phyloP scores from a whole-genome alignment of 495 filamentous ascomycete genomes.

The Gamarada debralockiae region DNA sequence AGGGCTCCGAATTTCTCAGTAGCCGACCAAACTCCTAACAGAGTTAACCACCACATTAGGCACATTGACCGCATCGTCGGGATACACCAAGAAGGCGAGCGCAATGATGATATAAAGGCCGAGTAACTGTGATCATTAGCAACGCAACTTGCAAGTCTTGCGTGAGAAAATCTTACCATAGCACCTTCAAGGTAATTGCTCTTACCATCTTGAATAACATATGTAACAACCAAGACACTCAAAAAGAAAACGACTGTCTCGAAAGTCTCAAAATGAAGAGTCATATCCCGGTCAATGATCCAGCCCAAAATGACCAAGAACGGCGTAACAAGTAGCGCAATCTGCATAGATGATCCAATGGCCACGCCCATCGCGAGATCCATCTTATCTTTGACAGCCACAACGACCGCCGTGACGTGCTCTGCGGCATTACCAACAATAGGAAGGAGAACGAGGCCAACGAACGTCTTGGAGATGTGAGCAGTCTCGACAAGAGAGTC shows the following conservation, averaged over 20 bases:
- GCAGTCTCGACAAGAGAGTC: slow-evolving; percentile 79
- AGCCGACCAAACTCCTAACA: slow-evolving; percentile 9
- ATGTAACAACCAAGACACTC: slow-evolving; percentile 84
- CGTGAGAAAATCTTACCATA: slow-evolving; percentile 59
- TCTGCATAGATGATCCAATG: slow-evolving; percentile 90
- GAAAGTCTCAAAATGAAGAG: slow-evolving; percentile 85
- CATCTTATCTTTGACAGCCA: slow-evolving; percentile 93
- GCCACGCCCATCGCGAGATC: slow-evolving; percentile 93
- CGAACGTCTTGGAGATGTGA: slow-evolving; percentile 91
- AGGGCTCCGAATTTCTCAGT: slow-evolving; percentile 1
- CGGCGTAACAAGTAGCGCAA: slow-evolving; percentile 88
- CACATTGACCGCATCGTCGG: slow-evolving; percentile 50
- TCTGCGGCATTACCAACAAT: slow-evolving; percentile 98
- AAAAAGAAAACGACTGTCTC: slow-evolving; percentile 94
- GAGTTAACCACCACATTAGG: slow-evolving; percentile 2
- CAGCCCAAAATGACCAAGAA: slow-evolving; percentile 89
- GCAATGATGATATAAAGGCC: slow-evolving; percentile 77
- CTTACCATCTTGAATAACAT: slow-evolving; percentile 90
- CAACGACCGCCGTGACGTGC: slow-evolving; percentile 91
- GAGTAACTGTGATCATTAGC: slow-evolving; percentile 33
- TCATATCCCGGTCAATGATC: slow-evolving; percentile 83
- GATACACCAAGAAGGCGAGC: slow-evolving; percentile 86
- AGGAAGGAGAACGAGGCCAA: slow-evolving; percentile 90
- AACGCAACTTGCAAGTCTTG: not conserved
- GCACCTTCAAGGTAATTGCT: slow-evolving; percentile 93